phyloP scores from a whole-genome alignment of 768 basidiomycete species.

The Lentinula aciculospora region DNA sequence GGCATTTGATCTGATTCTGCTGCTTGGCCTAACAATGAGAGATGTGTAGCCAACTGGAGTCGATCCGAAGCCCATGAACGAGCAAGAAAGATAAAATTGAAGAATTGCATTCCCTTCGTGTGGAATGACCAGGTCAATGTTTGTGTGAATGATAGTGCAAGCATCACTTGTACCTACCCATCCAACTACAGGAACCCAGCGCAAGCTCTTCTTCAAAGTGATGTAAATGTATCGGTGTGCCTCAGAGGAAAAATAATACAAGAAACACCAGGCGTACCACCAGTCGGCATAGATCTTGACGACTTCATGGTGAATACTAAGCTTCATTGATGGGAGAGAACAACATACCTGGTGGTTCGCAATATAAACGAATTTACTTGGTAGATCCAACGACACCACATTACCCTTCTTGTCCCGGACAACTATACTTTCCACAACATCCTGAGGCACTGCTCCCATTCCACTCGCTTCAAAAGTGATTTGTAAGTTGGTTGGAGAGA shows the following conservation, averaged over 20 bases:
- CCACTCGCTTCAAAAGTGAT: slow-evolving; percentile 73
- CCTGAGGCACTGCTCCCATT: slow-evolving; percentile 52
- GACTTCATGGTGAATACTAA: slow-evolving; percentile 1
- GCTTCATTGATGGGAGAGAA: not conserved
- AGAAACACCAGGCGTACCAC: slow-evolving; percentile 86
- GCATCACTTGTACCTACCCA: slow-evolving; percentile 50
- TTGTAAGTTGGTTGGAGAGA: slow-evolving; percentile 68
- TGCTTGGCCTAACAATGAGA: slow-evolving; percentile 63
- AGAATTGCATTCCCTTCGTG: slow-evolving; percentile 90
- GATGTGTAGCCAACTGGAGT: slow-evolving; percentile 53
- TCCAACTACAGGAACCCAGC: slow-evolving; percentile 81
- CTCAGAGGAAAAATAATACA: slow-evolving; percentile 60
- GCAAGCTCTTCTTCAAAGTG: slow-evolving; percentile 86
- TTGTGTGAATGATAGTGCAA: slow-evolving; percentile 2
- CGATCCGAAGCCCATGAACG: slow-evolving; percentile 89
- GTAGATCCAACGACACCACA: slow-evolving; percentile 59
- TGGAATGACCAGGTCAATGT: not conserved
- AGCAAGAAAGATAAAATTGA: slow-evolving; percentile 87
- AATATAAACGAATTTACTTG: slow-evolving; percentile 77
- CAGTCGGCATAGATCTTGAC: slow-evolving; percentile 75
- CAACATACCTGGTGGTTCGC: slow-evolving; percentile 84
- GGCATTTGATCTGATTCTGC: slow-evolving; percentile 68
- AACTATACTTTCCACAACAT: slow-evolving; percentile 55
- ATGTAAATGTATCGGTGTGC: slow-evolving; percentile 78
- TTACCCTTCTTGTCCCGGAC: slow-evolving; percentile 51